These are phyloP conservation scores for Pythium biforme DNA, from an alignment of 352 stramenopile genomes.

Conservation along the genomic window DNA sequence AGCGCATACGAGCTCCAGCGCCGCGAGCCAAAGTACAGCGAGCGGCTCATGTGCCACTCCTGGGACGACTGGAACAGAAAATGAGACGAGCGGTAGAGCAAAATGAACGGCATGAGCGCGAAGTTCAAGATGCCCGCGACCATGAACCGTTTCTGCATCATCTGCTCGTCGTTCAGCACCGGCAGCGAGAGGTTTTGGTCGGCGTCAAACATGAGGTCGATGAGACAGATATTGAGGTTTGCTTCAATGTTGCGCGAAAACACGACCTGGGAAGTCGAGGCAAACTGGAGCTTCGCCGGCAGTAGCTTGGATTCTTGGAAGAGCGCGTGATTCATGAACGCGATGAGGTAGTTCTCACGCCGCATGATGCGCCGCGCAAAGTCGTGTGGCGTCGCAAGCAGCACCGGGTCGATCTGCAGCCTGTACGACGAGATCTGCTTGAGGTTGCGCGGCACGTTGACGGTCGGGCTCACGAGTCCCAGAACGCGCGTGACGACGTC, in stretches of 20 bases:
- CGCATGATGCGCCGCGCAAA: conserved; percentile 97
- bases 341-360: conserved; percentile 98
- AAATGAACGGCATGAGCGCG: conserved; percentile 95
- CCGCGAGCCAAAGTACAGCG: conserved; percentile 94
- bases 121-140: conserved; percentile 94
- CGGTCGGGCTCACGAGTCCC: conserved; percentile 56
- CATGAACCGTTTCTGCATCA: conserved; percentile 92
- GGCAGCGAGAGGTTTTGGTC: conserved; percentile 80
- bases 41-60: conserved; percentile 91
- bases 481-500: conserved; percentile 88
- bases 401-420: conserved; percentile 76
- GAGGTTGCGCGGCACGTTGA: conserved; percentile 75
- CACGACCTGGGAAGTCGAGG: conserved; percentile 76
- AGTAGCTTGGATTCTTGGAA: conserved; percentile 88
- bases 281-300: conserved; percentile 66
- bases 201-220: conserved; percentile 96
- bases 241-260: conserved; percentile 92
- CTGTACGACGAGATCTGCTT: conserved; percentile 84
- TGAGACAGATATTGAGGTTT: conserved; percentile 94
- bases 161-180: conserved; percentile 89
- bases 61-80: conserved; percentile 97
- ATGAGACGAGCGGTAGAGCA: conserved; percentile 96
- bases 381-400: conserved; percentile 81
- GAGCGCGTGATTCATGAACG: conserved; percentile 95
- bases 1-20: conserved; percentile 91